These are phyloP conservation scores for Ramaria sp. DNA, from an alignment of 768 basidiomycete species.

Conservation along the genomic window DNA sequence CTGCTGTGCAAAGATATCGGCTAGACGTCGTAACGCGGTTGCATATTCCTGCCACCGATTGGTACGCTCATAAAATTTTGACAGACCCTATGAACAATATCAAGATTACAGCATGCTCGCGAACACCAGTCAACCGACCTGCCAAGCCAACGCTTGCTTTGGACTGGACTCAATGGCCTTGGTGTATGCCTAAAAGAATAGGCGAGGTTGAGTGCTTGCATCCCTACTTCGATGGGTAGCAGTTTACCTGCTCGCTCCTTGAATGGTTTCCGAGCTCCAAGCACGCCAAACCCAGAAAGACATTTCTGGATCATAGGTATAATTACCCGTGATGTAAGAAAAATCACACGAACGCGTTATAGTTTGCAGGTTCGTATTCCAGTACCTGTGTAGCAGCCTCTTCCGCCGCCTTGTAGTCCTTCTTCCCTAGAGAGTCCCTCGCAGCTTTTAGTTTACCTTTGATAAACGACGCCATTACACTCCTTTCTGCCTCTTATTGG, in stretches of 20 bases:
- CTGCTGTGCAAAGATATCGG: constrained; percentile 48
- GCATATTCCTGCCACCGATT: constrained; percentile 48
- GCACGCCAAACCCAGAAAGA: constrained; percentile 75
- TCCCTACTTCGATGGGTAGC: too few relatives aligned
- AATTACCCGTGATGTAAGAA: neutral
- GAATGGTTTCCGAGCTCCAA: constrained; percentile 63
- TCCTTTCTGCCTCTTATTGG: too few relatives aligned
- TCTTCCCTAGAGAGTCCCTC: constrained; percentile 63
- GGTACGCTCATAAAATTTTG: constrained; percentile 58
- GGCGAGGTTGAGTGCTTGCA: too few relatives aligned
- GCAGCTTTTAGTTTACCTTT: constrained; percentile 74
- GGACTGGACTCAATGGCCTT: constrained; percentile 66
- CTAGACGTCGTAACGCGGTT: constrained; percentile 43
- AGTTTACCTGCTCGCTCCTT: constrained; percentile 75
- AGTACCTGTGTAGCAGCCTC: constrained; percentile 57
- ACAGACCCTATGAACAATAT: constrained; percentile 44
- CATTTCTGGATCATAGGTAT: constrained; percentile 42
- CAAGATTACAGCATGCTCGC: constrained; percentile 10
- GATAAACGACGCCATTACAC: constrained; percentile 31
- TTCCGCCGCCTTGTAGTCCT: constrained; percentile 60
- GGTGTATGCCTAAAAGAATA: constrained; percentile 51
- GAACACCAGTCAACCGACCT: constrained; percentile 37
- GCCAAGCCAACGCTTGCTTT: constrained; percentile 71
- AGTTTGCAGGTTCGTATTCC: constrained; percentile 72
- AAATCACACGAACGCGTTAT: constrained; percentile 67